Evolutionary conservation across 2,329 filamentous ascomycete species (phyloP), one percentile per base, ranked within the genome.

Genomic region (Calonectria hongkongensis): DNA sequence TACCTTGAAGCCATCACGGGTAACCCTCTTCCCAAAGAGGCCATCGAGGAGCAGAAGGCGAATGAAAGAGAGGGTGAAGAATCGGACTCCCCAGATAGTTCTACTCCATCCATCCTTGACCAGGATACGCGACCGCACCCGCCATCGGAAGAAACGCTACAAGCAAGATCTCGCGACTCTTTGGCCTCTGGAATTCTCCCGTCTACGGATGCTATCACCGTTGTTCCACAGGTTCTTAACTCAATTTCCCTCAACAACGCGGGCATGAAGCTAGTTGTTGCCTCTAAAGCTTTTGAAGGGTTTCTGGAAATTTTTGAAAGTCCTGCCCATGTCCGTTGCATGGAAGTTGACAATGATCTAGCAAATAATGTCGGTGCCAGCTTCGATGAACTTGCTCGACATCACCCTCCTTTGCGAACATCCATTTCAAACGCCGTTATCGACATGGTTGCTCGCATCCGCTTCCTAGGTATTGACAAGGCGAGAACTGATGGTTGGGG

Each of bases 261-360:
- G 33, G 97, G 97, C 10, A 94, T 98, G 88, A 94, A 94, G 79
- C 89, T 98, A 81, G 97, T 99, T 79, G 92, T 95, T 70, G 90
- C 92, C 0, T 98, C 96, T 0, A 89, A 92, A 71, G 96, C 95
- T 2, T 88, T 99, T 54, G 93, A 96, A 70, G 94, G 92, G 77
- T 98, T 96, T 82, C 94, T 99, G 76, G 95, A 98, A 82, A 95
- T 98, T n/a, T 99, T 99, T 76, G 95, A 98, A 83, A 98, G 95
- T 76, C 92, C 95, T 2, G 90, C 92, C 18, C 97, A 99, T 84
- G 92, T 99, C 71, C 94, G 94, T 78, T 94, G 93, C 75, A 92
- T 99, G 89, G 92, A 94, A 74, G 87, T 88, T 45, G 96, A 98
- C 76, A 87, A 89, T 6, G 87, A 88, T 43, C 88, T 97, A 71